Conservation (phyloP, 2,329 filamentous ascomycete species). For the Fusarium dimerum region DNA sequence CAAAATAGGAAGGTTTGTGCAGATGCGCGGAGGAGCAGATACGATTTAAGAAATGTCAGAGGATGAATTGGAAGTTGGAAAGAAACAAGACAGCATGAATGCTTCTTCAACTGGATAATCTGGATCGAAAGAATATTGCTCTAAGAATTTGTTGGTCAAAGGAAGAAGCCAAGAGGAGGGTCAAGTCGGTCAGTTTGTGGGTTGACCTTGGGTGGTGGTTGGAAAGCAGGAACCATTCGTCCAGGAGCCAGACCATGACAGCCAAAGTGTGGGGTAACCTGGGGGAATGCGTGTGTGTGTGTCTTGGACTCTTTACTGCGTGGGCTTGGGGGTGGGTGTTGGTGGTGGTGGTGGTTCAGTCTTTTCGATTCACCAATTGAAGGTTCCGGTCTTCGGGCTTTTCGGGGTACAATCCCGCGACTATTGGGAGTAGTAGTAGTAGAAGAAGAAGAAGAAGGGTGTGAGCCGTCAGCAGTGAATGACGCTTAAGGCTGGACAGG, state of each 20-base stretch:
- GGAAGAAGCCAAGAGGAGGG: slow-evolving; percentile 17
- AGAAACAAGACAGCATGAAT: neutral
- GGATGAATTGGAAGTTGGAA: neutral
- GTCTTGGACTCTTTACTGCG: neutral
- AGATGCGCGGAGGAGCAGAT: neutral
- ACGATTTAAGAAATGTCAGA: neutral
- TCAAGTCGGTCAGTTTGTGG: slow-evolving; percentile 8
- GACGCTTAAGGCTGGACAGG: neutral
- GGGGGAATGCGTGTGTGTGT: slow-evolving; percentile 1
- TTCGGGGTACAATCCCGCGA: neutral
- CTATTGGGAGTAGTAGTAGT: neutral
- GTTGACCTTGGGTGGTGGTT: neutral
- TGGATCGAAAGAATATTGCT: slow-evolving; percentile 1
- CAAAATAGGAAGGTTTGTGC: slow-evolving; percentile 12
- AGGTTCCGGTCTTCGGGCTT: neutral
- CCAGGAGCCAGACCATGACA: neutral
- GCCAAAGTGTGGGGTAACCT: slow-evolving; percentile 27
- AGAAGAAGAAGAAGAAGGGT: no score
- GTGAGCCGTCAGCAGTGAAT: neutral
- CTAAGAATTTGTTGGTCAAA: slow-evolving; percentile 4
- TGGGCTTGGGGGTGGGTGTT: no score
- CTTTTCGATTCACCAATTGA: neutral
- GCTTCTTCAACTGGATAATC: neutral
- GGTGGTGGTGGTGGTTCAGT: no score
- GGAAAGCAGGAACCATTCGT: slow-evolving; percentile 10